Conservation (phyloP, 306 rosid species). For the Casuarina cunninghamiana region DNA sequence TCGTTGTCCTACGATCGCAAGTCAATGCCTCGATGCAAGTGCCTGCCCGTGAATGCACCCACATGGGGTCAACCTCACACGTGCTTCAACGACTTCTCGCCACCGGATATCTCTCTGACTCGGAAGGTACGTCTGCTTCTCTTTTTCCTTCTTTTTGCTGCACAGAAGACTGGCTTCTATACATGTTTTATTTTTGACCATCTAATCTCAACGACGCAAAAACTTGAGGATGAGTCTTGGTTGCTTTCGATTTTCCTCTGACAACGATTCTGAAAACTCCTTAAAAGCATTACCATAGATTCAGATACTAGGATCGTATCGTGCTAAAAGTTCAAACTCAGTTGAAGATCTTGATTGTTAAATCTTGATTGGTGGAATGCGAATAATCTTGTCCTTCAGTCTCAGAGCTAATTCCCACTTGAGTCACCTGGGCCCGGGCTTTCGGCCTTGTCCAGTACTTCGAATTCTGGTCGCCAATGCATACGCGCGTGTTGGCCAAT, state of each 20-base stretch:
- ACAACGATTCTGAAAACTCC: background rate
- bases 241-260: background rate
- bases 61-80: constrained; percentile 52
- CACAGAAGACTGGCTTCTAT: background rate
- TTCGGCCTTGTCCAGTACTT: no score
- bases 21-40: constrained; percentile 72
- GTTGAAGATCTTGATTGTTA: no score
- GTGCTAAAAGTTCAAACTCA: no score
- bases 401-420: no score
- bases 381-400: no score
- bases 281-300: no score
- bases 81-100: constrained; percentile 64
- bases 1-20: constrained; percentile 69
- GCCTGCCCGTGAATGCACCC: constrained; percentile 58
- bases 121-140: constrained; percentile 58
- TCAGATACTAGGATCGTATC: no score
- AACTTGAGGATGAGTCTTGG: background rate
- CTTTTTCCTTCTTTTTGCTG: background rate
- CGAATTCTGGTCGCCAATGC: no score
- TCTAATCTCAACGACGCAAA: background rate
- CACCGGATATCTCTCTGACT: constrained; percentile 61
- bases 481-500: no score
- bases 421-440: no score
- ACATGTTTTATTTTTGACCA: background rate
- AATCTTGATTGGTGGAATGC: no score